Base-by-base conservation (phyloP, 306 rosid genomes). In the Vigna hirtella region DNA sequence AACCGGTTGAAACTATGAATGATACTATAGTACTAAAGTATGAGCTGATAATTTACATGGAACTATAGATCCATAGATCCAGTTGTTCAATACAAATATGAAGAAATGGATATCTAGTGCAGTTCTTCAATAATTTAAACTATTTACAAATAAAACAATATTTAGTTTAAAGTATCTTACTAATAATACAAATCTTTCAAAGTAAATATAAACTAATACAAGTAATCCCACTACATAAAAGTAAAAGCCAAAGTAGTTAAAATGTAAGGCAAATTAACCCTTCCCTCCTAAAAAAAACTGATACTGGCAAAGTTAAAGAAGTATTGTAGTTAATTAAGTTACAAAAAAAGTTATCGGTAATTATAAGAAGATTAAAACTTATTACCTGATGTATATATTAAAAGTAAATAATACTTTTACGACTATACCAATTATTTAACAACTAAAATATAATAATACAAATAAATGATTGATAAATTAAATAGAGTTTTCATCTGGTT, bases 31-130 rank as follows among this genome's bases (percentile, higher is more conserved):
- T 43, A 42, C 7, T 14, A 34, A 72, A 40, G 57, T 28, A 15
- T 63, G 28, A 24, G 53, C 56, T 61, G 56, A 24, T 36, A 4
- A 69, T 68, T 32, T 18, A 42, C 22, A 53, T 36, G n/a, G 18
- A 52, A 53, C 14, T 38, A 24, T 24, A 24, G 28, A 24, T 24
- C 28, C 28, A 14, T n/a, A 16, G 10, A 14, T 50, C 67, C 2
- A 5, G 40, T 22, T 36, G 26, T 63, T 58, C 32, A 52, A 51
- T 61, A 48, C 7, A 9, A 4, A 11, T 14, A 28, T 4, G 32
- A 32, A 48, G 47, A 42, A 64, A 72, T 63, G 14, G 16, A 15
- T 48, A 24, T 70, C 32, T 36, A 22, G 28, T 78, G 55, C 50
- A 59, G 61, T 18, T 43, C 49, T 69, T 11, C 55, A 61, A 15